Conservation (phyloP, 2,329 filamentous ascomycete genomes). For the Zasmidium angulare region DNA sequence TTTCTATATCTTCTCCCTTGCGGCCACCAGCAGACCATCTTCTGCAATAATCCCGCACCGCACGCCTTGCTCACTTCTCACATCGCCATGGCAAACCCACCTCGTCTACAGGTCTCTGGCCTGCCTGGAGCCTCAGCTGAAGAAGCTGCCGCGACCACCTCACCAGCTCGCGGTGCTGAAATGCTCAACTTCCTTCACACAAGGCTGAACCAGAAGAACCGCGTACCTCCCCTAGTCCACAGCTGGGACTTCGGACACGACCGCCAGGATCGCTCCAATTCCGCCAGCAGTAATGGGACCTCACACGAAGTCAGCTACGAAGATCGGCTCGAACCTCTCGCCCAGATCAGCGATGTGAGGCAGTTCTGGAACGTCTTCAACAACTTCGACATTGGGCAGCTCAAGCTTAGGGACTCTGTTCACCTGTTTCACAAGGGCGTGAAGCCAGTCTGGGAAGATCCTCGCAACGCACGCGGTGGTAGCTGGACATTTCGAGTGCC, state of each 20-base stretch:
- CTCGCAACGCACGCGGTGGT: conserved; percentile 80
- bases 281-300: conserved; percentile 16
- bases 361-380: conserved; percentile 56
- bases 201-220: conserved; percentile 41
- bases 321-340: conserved; percentile 47
- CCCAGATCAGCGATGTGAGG: conserved; percentile 47
- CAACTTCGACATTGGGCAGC: conserved; percentile 74
- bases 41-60: too few relatives aligned
- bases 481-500: conserved; percentile 90
- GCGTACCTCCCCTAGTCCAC: conserved; percentile 52
- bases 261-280: conserved; percentile 38
- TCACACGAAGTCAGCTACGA: conserved; percentile 39
- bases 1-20: neutral
- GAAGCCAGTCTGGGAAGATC: conserved; percentile 82
- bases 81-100: conserved; percentile 26
- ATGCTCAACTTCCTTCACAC: conserved; percentile 55
- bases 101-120: conserved; percentile 38
- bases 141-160: conserved; percentile 61
- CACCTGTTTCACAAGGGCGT: conserved; percentile 81
- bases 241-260: conserved; percentile 56
- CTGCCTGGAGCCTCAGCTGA: conserved; percentile 63
- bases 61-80: too few relatives aligned
- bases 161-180: conserved; percentile 73
- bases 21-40: neutral
- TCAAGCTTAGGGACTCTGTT: conserved; percentile 65